These are phyloP conservation scores for Zoysia japonica DNA, from an alignment of 176 grass and related monocot genomes.

Conservation along the genomic window DNA sequence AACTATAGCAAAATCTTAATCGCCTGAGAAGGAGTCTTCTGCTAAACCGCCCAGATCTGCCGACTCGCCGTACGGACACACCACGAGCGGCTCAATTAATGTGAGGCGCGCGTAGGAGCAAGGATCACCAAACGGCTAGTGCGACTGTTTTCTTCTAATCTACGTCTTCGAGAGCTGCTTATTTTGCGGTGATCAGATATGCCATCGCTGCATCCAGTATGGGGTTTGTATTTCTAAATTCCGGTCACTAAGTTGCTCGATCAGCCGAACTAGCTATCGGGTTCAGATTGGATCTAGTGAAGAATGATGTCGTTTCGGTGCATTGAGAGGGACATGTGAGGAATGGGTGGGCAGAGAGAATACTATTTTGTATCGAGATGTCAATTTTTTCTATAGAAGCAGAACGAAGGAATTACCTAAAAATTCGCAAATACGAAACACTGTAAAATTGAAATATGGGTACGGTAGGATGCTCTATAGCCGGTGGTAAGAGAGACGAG, in stretches of 20 bases:
- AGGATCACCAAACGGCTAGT: neutral
- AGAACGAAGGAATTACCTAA: too few relatives aligned
- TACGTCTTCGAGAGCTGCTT: neutral
- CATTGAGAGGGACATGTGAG: too few relatives aligned
- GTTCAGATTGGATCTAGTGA: slow-evolving; percentile 1
- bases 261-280: neutral
- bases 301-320: neutral
- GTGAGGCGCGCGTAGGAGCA: neutral
- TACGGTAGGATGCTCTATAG: neutral
- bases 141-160: neutral
- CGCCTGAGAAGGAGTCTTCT: neutral
- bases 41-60: neutral
- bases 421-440: too few relatives aligned
- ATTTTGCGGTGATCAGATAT: neutral
- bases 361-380: too few relatives aligned
- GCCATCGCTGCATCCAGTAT: neutral
- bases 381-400: too few relatives aligned
- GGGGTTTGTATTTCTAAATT: too few relatives aligned
- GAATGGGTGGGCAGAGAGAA: too few relatives aligned
- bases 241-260: too few relatives aligned
- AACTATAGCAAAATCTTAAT: too few relatives aligned
- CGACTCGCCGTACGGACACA: neutral
- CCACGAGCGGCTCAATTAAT: neutral
- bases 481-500: too few relatives aligned
- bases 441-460: too few relatives aligned